phyloP scores from a whole-genome alignment of 1,139 yeast genomes.

The Yamadazyma dendronema region DNA sequence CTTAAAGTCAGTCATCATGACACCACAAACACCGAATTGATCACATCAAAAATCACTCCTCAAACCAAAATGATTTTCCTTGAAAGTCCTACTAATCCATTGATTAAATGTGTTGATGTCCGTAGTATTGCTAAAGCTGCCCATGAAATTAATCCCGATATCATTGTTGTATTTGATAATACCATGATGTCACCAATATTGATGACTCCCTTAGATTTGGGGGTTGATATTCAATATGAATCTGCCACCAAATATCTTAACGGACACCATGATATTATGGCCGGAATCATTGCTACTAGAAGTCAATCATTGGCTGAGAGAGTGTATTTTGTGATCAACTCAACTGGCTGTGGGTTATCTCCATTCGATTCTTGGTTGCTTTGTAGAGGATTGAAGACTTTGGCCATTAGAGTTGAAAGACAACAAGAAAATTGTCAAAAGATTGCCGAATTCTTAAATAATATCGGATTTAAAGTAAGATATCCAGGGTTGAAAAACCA shows the following conservation, averaged over 20 bases:
- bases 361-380: constrained; percentile 92
- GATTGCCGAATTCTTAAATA: constrained; percentile 71
- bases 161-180: constrained; percentile 84
- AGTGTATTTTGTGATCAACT: constrained; percentile 74
- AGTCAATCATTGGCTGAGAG: constrained; percentile 62
- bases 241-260: constrained; percentile 89
- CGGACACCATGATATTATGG: constrained; percentile 97
- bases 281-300: constrained; percentile 80
- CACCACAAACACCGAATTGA: constrained; percentile 67
- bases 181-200: constrained; percentile 93
- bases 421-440: constrained; percentile 78
- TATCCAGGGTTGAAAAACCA: constrained; percentile 82
- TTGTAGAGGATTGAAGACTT: constrained; percentile 81
- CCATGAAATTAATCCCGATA: constrained; percentile 63
- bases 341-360: constrained; percentile 87
- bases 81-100: constrained; percentile 91
- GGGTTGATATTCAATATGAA: constrained; percentile 89
- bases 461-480: constrained; percentile 64
- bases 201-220: constrained; percentile 80
- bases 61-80: constrained; percentile 73
- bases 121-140: constrained; percentile 63
- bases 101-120: constrained; percentile 83
- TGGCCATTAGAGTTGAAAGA: constrained; percentile 80
- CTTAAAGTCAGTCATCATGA: constrained; percentile 75
- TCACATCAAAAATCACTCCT: constrained; percentile 49